Conservation (phyloP, 2,329 filamentous ascomycete species). For the Microdochium trichocladiopsis region DNA sequence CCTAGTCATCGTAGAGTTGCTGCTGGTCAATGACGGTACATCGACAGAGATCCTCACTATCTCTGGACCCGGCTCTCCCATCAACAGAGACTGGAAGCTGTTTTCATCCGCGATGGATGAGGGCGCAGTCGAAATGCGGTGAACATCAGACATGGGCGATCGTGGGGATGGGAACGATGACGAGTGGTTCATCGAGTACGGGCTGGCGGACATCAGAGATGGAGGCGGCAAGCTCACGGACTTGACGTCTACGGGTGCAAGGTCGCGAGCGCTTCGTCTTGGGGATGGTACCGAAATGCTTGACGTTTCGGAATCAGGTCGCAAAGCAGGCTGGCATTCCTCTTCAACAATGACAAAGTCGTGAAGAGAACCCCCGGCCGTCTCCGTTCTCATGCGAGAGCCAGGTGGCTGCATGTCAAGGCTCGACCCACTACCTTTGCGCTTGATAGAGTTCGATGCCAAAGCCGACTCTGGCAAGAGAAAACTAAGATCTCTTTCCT, state of each 20-base stretch:
- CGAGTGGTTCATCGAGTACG: constrained; percentile 56
- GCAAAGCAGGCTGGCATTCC: constrained; percentile 13
- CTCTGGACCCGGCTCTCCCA: constrained; percentile 69
- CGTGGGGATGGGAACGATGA: constrained; percentile 67
- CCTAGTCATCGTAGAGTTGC: constrained; percentile 69
- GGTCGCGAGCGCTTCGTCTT: constrained; percentile 29
- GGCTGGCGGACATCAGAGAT: constrained; percentile 47
- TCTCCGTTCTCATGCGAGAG: constrained; percentile 37
- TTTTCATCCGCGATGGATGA: constrained; percentile 69
- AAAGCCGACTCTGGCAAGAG: constrained; percentile 7
- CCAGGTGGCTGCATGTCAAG: constrained; percentile 28
- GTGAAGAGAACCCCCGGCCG: constrained; percentile 41
- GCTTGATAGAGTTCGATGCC: constrained; percentile 21
- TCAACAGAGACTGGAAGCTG: constrained; percentile 61
- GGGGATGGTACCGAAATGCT: constrained; percentile 39
- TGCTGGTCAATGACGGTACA: constrained; percentile 68
- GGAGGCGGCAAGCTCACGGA: constrained; percentile 36
- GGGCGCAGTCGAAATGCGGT: constrained; percentile 66
- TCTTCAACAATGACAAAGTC: constrained; percentile 46
- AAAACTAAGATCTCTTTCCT: constrained; percentile 16
- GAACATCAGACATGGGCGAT: constrained; percentile 61
- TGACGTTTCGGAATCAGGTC: constrained; percentile 23
- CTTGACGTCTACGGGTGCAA: constrained; percentile 42
- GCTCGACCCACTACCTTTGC: constrained; percentile 39
- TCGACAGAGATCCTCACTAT: constrained; percentile 61